Evolutionary conservation across 1,139 yeast species (phyloP), one percentile per base, ranked within the genome.

Genomic region (Geotrichum candidum): DNA sequence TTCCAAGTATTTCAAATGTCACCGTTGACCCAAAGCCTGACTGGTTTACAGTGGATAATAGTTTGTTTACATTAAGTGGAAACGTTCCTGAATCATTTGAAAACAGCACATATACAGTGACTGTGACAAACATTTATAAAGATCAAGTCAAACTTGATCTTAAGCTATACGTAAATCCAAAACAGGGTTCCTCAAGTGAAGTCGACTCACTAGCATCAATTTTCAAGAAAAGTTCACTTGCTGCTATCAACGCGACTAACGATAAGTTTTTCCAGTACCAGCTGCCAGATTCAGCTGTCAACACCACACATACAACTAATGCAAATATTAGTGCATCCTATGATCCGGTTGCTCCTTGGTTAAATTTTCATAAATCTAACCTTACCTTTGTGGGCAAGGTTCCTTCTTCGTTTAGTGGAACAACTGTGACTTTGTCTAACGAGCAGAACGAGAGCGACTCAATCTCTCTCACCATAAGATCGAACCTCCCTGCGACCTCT

Each of bases 71-170:
- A 23, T 25, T 59, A 13, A 33, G 55, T 50, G 78, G 92, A 51
- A 71, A 79, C 0, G 96, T 96, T 53, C 80, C 80, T 0, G 80
- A 85, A 5, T 72, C 73, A 52, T 72, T 76, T 23, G 74, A 79
- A 29, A 74, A 79, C 41, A 55, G 74, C 72, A 77, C 79, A 3
- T 70, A 70, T 27, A 68, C 69, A 35, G 84, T 90, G 69, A 79
- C 83, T 0, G 78, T 91, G 56, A 74, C 75, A 54, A 97, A 90
- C 72, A 72, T 75, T 10, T 90, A 77, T 71, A 84, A 85, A 3
- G 91, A 91, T 72, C 73, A 81, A 0, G 86, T 91, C 15, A 79
- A 80, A 69, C 89, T 69, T 83, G 83, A 59, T 82, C 83, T 75
- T 78, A 80, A 65, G 75, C 60, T 75, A 25, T 55, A 55, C 31